Evolutionary conservation across 768 basidiomycete species (phyloP).

Genomic region (Boletus rubroflammeus): DNA sequence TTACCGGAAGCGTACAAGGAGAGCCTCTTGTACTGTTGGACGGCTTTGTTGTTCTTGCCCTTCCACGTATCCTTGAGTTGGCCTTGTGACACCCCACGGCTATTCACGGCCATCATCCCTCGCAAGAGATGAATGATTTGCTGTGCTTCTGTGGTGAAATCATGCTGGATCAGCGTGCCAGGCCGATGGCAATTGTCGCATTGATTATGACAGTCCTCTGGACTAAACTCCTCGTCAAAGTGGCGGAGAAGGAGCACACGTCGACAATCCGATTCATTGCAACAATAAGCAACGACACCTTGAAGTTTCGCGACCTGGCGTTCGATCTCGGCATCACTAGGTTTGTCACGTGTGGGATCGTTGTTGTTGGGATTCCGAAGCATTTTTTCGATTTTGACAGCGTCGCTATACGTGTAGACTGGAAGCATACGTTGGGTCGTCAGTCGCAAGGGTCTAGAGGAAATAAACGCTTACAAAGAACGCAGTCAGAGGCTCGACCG

Average conservation of each 20-base stretch:
- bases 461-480: constrained; percentile 62
- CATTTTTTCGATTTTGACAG: constrained; percentile 50
- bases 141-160: constrained; percentile 60
- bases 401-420: constrained; percentile 71
- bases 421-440: background rate
- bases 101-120: constrained; percentile 38
- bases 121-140: constrained; percentile 58
- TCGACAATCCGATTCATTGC: constrained; percentile 80
- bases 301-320: constrained; percentile 63
- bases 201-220: constrained; percentile 54
- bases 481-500: constrained; percentile 75
- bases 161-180: constrained; percentile 41
- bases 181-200: constrained; percentile 83
- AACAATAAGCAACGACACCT: constrained; percentile 76
- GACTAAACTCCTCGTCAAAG: constrained; percentile 80
- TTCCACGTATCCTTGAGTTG: constrained; percentile 62
- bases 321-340: constrained; percentile 50
- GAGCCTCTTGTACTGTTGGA: constrained; percentile 46
- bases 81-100: constrained; percentile 51
- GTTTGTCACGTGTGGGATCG: constrained; percentile 31
- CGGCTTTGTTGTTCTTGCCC: constrained; percentile 50
- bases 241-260: constrained; percentile 84
- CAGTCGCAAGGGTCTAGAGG: background rate
- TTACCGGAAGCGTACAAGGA: constrained; percentile 53
- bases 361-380: constrained; percentile 52